These are phyloP conservation scores for Daldinia vernicosa DNA, from an alignment of 495 filamentous ascomycete genomes.

Conservation along the genomic window DNA sequence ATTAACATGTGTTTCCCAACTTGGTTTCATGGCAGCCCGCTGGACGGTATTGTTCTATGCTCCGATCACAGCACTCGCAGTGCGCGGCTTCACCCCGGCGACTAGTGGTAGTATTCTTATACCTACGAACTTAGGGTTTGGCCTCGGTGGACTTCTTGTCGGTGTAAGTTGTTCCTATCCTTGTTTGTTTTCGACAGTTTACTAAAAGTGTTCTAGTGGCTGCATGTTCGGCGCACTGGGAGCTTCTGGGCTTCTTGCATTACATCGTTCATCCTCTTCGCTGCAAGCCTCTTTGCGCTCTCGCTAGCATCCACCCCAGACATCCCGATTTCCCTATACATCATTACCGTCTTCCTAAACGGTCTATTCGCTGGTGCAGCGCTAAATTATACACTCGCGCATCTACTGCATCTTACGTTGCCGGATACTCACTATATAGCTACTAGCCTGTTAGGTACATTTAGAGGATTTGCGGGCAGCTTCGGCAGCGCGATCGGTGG, in stretches of 20 bases:
- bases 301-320: constrained; percentile 60
- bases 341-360: constrained; percentile 67
- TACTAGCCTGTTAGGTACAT: constrained; percentile 73
- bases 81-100: constrained; percentile 70
- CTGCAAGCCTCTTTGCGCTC: constrained; percentile 59
- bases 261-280: constrained; percentile 63
- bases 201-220: constrained; percentile 45
- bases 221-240: constrained; percentile 73
- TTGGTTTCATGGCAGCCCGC: constrained; percentile 77
- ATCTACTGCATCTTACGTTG: constrained; percentile 73
- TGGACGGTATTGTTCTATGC: constrained; percentile 82
- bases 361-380: constrained; percentile 74
- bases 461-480: constrained; percentile 76
- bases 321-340: constrained; percentile 57
- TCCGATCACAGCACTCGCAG: constrained; percentile 76
- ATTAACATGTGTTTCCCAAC: constrained; percentile 71
- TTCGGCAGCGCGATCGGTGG: constrained; percentile 82
- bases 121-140: constrained; percentile 80
- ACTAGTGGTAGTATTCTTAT: constrained; percentile 75
- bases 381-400: constrained; percentile 80
- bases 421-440: constrained; percentile 73
- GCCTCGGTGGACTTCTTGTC: constrained; percentile 70
- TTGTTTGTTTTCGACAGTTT: not conserved
- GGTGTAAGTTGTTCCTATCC: constrained; percentile 51
- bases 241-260: constrained; percentile 72